A percentile compares a stretch with the other conserved stretches of the same genome.
These are phyloP conservation scores for Dipteronia sinensis DNA, from an alignment of 345 rosid genomes.

Conservation along the genomic window DNA sequence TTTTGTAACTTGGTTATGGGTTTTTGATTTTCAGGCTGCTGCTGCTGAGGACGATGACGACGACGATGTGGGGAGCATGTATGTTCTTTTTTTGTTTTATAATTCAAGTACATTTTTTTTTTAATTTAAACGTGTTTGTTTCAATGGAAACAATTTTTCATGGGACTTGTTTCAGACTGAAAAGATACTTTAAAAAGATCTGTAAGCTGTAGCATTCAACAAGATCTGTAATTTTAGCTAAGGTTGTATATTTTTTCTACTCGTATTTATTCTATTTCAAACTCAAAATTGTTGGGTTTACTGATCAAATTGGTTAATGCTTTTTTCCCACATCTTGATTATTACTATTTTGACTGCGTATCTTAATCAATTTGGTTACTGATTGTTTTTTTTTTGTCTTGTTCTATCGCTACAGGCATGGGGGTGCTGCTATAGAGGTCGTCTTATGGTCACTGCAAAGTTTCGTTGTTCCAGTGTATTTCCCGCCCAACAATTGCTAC, in stretches of 20 bases:
- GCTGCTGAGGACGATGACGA: conserved; percentile 60
- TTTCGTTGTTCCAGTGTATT: too few species aligned
- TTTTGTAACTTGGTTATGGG: too few species aligned
- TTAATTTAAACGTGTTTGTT: too few species aligned
- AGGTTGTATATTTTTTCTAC: neutral
- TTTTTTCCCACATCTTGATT: neutral
- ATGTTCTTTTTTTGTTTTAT: conserved; percentile 23
- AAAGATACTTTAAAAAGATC: neutral
- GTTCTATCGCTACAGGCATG: neutral
- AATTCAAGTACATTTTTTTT: neutral
- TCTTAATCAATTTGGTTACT: too few species aligned
- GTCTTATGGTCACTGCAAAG: neutral
- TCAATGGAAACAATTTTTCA: neutral
- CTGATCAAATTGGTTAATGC: neutral
- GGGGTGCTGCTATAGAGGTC: conserved; percentile 6
- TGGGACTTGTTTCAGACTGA: neutral
- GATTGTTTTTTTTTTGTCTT: neutral
- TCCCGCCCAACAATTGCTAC: too few species aligned
- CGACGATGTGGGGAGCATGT: conserved; percentile 92
- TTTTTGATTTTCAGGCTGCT: conserved; percentile 49
- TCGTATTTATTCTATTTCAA: neutral
- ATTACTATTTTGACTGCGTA: neutral
- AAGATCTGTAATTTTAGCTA: conserved; percentile 58
- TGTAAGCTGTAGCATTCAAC: conserved; percentile 94
- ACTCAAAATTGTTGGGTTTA: neutral